A percentile compares a stretch with the other conserved stretches of the same genome.
These are phyloP conservation scores for Rhodotorula sp. DNA, from an alignment of 1,284 basidiomycete genomes.

Conservation along the genomic window DNA sequence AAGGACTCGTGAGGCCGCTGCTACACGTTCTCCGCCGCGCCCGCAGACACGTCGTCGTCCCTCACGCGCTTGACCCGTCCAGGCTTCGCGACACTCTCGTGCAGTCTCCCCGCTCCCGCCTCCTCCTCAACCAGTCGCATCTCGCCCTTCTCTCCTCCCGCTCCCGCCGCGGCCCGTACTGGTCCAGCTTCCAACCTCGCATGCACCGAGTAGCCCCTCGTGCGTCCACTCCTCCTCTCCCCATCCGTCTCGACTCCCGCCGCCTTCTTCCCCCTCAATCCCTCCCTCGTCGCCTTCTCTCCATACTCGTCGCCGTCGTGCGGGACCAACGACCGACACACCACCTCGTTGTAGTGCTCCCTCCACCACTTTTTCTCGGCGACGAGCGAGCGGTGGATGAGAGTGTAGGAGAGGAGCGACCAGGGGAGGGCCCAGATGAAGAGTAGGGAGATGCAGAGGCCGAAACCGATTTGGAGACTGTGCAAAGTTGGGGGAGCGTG, in stretches of 20 bases:
- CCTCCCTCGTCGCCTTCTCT: neutral
- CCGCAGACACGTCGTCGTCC: too few relatives aligned
- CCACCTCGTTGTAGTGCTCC: conserved; percentile 2
- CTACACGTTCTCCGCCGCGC: too few relatives aligned
- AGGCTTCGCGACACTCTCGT: too few relatives aligned
- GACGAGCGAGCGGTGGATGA: conserved; percentile 10
- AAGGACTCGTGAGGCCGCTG: too few relatives aligned
- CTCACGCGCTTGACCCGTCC: too few relatives aligned
- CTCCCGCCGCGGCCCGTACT: neutral
- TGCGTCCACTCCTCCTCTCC: neutral
- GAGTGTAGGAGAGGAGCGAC: conserved; percentile 11
- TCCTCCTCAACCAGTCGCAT: neutral
- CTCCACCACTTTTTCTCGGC: conserved; percentile 18
- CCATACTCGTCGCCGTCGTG: neutral
- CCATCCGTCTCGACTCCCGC: neutral
- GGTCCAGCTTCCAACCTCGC: neutral
- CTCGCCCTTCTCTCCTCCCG: neutral
- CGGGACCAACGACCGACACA: neutral
- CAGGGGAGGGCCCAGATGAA: conserved; percentile 46
- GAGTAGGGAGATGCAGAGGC: conserved; percentile 42
- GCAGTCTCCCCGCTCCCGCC: neutral
- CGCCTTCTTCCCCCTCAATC: neutral
- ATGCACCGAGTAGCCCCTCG: neutral
- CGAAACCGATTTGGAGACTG: conserved; percentile 46
- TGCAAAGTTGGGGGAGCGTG: conserved; percentile 47